phyloP scores from a whole-genome alignment of 352 stramenopile species.

The Globisporangium okanoganense region DNA sequence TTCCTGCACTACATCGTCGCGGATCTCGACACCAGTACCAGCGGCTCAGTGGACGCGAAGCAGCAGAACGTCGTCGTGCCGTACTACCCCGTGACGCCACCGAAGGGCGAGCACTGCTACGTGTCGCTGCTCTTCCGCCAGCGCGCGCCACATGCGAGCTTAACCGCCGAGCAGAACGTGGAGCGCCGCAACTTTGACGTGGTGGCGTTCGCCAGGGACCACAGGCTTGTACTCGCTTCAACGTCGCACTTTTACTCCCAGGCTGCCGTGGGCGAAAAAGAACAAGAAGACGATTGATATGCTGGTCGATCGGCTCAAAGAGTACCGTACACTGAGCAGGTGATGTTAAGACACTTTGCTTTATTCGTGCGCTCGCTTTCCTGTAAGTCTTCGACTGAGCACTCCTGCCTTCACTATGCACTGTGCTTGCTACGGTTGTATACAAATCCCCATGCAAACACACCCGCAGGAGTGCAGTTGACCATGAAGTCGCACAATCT shows the following conservation, averaged over 20 bases:
- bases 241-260: conserved; percentile 45
- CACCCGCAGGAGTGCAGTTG: too few species aligned
- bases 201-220: conserved; percentile 24
- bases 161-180: conserved; percentile 2
- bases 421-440: too few species aligned
- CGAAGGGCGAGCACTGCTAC: conserved; percentile 52
- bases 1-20: conserved; percentile 71
- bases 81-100: conserved; percentile 58
- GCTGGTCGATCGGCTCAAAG: too few species aligned
- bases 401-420: too few species aligned
- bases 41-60: background rate
- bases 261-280: conserved; percentile 3
- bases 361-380: too few species aligned
- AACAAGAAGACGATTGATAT: background rate
- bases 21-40: conserved; percentile 12
- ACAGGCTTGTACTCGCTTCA: conserved; percentile 29
- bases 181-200: conserved; percentile 53
- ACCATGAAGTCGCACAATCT: too few species aligned
- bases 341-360: too few species aligned
- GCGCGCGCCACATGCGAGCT: conserved; percentile 4
- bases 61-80: conserved; percentile 36
- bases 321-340: too few species aligned
- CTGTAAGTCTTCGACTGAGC: too few species aligned
- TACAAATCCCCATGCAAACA: too few species aligned
- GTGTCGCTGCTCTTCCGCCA: conserved; percentile 50